These are phyloP conservation scores for Tagetes patula DNA, from an alignment of 129 eudicot genomes.

Conservation along the genomic window DNA sequence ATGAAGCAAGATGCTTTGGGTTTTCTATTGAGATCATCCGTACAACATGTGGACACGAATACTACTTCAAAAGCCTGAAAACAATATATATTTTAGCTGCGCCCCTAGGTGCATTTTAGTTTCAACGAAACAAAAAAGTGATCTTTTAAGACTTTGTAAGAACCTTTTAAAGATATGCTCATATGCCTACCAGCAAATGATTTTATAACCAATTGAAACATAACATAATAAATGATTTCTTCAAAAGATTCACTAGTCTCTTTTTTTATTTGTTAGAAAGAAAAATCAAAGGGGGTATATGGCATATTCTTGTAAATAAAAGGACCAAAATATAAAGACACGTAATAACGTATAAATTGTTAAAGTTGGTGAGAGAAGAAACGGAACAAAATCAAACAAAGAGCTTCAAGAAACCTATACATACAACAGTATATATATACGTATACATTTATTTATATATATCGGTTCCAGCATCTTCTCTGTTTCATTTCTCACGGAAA, in stretches of 20 bases:
- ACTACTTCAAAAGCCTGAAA: no score
- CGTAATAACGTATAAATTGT: slow-evolving; percentile 16
- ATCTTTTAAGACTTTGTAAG: neutral
- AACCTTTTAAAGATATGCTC: neutral
- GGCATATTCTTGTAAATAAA: neutral
- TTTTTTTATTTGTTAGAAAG: neutral
- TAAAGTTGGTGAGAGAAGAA: slow-evolving; percentile 26
- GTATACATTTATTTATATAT: neutral
- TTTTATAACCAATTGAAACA: neutral
- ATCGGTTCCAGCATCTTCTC: slow-evolving; percentile 23
- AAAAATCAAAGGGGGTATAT: slow-evolving; percentile 1
- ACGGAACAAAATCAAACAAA: slow-evolving; percentile 19
- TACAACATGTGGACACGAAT: no score
- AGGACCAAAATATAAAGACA: slow-evolving; percentile 4
- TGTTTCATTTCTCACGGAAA: slow-evolving; percentile 31
- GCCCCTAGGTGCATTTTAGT: no score
- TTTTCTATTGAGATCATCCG: no score
- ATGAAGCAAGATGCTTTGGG: no score
- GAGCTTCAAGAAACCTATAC: slow-evolving; percentile 35
- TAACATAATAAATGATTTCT: neutral
- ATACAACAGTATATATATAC: slow-evolving; percentile 18
- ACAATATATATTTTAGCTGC: no score
- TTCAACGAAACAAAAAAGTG: no score
- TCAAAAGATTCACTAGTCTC: no score
- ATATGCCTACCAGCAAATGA: neutral